These are phyloP conservation scores for Exsudoporus frostii DNA, from an alignment of 768 basidiomycete species.

Conservation along the genomic window DNA sequence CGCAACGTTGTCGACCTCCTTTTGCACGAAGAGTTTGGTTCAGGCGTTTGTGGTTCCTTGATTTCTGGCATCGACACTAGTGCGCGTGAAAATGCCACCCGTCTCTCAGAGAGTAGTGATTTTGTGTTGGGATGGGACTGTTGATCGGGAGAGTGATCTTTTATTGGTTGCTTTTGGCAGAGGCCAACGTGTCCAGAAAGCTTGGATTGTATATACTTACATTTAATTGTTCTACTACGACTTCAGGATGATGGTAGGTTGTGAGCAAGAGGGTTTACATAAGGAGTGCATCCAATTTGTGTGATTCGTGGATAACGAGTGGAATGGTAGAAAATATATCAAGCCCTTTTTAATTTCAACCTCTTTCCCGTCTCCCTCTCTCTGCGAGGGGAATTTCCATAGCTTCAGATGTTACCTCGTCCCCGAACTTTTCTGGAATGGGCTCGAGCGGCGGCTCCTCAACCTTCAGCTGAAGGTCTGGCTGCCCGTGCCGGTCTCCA, in stretches of 20 bases:
- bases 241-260: not conserved
- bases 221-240: not conserved
- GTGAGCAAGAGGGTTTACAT: not conserved
- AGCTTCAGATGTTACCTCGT: not conserved
- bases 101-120: slow-evolving; percentile 26
- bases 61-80: slow-evolving; percentile 26
- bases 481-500: slow-evolving; percentile 39
- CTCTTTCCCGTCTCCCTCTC: not conserved
- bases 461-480: slow-evolving; percentile 23
- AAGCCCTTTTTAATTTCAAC: not conserved
- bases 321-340: not conserved
- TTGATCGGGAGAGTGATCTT: slow-evolving; percentile 27
- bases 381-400: not conserved
- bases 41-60: slow-evolving; percentile 61
- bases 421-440: slow-evolving; percentile 15
- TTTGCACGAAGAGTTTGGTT: slow-evolving; percentile 66
- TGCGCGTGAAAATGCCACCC: slow-evolving; percentile 11
- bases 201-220: slow-evolving; percentile 1
- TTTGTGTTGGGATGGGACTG: slow-evolving; percentile 81
- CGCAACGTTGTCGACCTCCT: slow-evolving; percentile 82
- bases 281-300: not conserved
- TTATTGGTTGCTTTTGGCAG: not conserved
- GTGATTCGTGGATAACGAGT: not conserved
- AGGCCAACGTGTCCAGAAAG: not conserved
- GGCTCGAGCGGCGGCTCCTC: slow-evolving; percentile 17